Conservation (phyloP, 192 early-diverging fungal genomes). For the Dissophora ornata region DNA sequence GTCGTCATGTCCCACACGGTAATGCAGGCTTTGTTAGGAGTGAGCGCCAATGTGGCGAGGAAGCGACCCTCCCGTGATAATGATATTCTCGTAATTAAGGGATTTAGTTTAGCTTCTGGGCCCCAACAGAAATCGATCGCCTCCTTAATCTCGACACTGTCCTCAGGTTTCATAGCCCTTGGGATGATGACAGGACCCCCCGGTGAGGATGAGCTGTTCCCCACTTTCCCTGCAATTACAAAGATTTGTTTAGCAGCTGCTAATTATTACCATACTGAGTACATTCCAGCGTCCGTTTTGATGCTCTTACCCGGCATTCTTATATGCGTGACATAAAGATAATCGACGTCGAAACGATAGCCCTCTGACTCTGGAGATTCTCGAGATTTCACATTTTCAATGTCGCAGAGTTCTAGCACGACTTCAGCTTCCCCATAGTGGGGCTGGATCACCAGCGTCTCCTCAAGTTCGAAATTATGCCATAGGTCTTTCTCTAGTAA, state of each 20-base stretch:
- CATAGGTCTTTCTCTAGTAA: background rate
- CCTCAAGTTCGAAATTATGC: slow-evolving; percentile 10
- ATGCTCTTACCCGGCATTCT: too few relatives aligned
- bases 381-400: background rate
- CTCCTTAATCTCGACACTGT: background rate
- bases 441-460: slow-evolving; percentile 11
- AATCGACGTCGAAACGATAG: slow-evolving; percentile 5
- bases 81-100: background rate
- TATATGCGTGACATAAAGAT: slow-evolving; percentile 6
- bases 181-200: too few relatives aligned
- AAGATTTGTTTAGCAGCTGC: too few relatives aligned
- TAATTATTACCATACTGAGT: too few relatives aligned
- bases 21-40: background rate
- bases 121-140: background rate
- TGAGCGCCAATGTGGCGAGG: slow-evolving; percentile 6
- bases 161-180: background rate
- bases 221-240: too few relatives aligned
- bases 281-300: too few relatives aligned
- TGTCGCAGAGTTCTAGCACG: background rate
- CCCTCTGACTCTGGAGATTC: background rate
- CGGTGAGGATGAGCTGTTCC: too few relatives aligned
- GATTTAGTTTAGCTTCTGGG: background rate
- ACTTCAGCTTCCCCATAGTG: background rate
- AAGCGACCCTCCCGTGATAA: background rate
- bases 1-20: slow-evolving; percentile 16